Percentiles rank a stretch among this genome's conserved stretches.
These are phyloP conservation scores for Terfezia claveryi DNA, from an alignment of 495 filamentous ascomycete species.

Conservation along the genomic window DNA sequence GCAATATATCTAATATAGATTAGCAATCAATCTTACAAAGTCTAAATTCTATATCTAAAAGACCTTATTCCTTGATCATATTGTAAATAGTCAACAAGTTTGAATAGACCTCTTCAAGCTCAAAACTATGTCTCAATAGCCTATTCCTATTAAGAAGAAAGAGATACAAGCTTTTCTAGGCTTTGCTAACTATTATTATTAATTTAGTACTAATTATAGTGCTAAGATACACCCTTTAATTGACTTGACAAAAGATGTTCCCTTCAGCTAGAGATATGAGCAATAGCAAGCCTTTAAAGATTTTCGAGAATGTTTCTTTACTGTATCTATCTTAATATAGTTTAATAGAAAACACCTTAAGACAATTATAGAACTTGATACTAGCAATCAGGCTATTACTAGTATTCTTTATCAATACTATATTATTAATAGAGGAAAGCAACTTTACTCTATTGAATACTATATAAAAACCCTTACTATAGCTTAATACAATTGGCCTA, in stretches of 20 bases:
- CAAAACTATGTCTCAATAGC: slow-evolving; percentile 1
- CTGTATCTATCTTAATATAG: background rate
- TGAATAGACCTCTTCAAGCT: slow-evolving; percentile 3
- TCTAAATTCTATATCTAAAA: background rate
- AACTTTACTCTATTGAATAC: background rate
- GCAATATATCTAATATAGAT: too few relatives aligned
- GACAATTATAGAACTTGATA: background rate
- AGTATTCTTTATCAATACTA: background rate
- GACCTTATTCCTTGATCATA: background rate
- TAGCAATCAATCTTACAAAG: background rate
- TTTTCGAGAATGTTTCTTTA: background rate
- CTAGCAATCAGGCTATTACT: background rate
- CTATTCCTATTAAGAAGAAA: slow-evolving; percentile 1
- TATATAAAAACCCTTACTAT: background rate
- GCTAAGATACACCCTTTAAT: background rate
- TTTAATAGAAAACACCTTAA: background rate
- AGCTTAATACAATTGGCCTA: background rate
- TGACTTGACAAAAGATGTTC: background rate
- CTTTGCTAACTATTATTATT: slow-evolving; percentile 9
- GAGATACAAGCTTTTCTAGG: slow-evolving; percentile 11
- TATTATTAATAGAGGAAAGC: too few relatives aligned
- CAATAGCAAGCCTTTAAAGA: background rate
- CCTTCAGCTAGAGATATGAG: background rate
- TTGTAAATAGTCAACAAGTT: background rate
- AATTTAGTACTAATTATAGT: background rate